phyloP scores from a whole-genome alignment of 257 asterid genomes.

The Primulina huaijiensis region DNA sequence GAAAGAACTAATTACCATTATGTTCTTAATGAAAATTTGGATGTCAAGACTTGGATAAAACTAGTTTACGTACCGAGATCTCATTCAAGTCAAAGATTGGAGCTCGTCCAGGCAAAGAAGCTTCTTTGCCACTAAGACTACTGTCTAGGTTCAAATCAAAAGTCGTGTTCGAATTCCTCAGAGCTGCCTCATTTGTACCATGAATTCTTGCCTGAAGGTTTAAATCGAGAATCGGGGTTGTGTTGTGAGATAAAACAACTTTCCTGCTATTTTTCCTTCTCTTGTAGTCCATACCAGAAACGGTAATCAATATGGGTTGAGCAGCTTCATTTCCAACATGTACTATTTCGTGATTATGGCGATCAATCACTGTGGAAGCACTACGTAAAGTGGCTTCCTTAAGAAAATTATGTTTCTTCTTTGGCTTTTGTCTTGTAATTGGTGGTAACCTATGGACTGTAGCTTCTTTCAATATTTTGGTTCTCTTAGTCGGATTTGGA shows the following conservation, averaged over 20 bases:
- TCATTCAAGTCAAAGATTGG: slow-evolving; percentile 81
- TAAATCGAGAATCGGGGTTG: slow-evolving; percentile 32
- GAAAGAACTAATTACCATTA: slow-evolving; percentile 7
- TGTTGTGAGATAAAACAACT: slow-evolving; percentile 17
- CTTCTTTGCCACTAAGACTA: slow-evolving; percentile 41
- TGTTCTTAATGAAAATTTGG: neutral
- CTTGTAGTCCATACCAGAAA: slow-evolving; percentile 32
- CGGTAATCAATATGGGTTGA: slow-evolving; percentile 5
- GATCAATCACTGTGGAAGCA: slow-evolving; percentile 21
- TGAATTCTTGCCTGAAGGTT: slow-evolving; percentile 42
- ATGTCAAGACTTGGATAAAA: neutral
- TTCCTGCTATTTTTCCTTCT: slow-evolving; percentile 34
- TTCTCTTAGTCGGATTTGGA: slow-evolving; percentile 26
- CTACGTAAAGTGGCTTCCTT: slow-evolving; percentile 31
- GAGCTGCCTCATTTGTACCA: slow-evolving; percentile 29
- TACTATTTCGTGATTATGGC: slow-evolving; percentile 29
- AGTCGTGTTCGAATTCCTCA: slow-evolving; percentile 16
- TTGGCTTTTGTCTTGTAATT: slow-evolving; percentile 41
- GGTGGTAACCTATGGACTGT: slow-evolving; percentile 36
- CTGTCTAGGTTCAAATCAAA: slow-evolving; percentile 59
- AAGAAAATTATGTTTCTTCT: slow-evolving; percentile 32
- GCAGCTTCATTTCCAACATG: slow-evolving; percentile 31
- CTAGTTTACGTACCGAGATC: slow-evolving; percentile 50
- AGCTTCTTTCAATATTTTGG: slow-evolving; percentile 29
- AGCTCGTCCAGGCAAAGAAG: slow-evolving; percentile 40